Base-by-base conservation (phyloP, 2,329 filamentous ascomycete genomes). In the Septoria linicola region DNA sequence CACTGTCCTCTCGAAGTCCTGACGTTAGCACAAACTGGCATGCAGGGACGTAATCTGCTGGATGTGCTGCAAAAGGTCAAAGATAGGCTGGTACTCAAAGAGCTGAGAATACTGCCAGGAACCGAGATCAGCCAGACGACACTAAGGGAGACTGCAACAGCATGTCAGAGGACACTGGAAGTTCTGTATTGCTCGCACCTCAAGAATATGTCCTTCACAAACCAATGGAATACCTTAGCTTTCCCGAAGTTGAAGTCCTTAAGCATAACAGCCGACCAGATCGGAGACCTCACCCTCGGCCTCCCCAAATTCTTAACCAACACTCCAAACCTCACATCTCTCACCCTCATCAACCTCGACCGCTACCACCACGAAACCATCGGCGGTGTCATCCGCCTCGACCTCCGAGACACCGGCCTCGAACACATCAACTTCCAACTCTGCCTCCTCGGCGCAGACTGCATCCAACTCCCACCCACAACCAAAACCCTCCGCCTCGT, bases 1-100 rank as follows among this genome's bases (percentile, higher is more conserved):
- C 62, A 64, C 2, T 76, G 73, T 44, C 68, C 59, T 1, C 31
- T 69, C 60, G 14, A 62, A 47, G 32, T 55, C 0, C 53, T 76
- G 11, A 64, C 70, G 23, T 40, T 76, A 0, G 65, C 62, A 0
- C 55, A 62, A 2, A 72, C 56, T 11, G 63, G 63, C 5, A 30
- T 66, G 2, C 55, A 59, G 23, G 46, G 54, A 7, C 34, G 41
- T 8, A 57, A 59, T 11, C 41, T 65, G 3, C 48, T 60, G 8
- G 44, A 51, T 3, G 16, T 35, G 8, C 39, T 68, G 20, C 34
- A 46, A 10, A 44, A 49, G 7, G 53, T 59, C 1, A 59, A 51
- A 17, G 23, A 25, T 13, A 48, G 31, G 44, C 44, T 48, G 16
- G 53, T 21, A 8, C 35, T 68, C 10, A 59, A 46, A 25, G 41